Conservation (phyloP, 805 yeast species). For the Phaffomyces antillensis region DNA sequence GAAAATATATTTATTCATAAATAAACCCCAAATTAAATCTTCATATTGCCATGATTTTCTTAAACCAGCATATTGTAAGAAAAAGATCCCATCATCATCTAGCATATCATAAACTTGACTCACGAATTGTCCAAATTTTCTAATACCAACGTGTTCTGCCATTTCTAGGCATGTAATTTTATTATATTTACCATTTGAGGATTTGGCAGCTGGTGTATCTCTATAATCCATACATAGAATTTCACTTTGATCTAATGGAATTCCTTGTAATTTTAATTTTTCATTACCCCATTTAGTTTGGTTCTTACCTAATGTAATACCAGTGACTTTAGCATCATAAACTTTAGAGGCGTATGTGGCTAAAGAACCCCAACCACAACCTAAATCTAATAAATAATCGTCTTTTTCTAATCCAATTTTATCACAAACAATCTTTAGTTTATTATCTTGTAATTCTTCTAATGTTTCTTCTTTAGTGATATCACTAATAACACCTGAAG, state of each 20-base stretch:
- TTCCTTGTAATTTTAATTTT: conserved; percentile 61
- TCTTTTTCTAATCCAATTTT: conserved; percentile 69
- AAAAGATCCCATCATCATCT: conserved; percentile 87
- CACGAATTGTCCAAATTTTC: conserved; percentile 70
- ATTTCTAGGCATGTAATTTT: conserved; percentile 88
- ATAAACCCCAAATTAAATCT: conserved; percentile 89
- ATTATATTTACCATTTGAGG: conserved; percentile 46
- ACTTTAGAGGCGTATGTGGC: conserved; percentile 77
- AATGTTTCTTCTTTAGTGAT: conserved; percentile 64
- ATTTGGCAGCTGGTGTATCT: conserved; percentile 73
- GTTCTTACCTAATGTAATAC: conserved; percentile 83
- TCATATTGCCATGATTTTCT: conserved; percentile 93
- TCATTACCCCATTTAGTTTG: conserved; percentile 87
- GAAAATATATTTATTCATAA: conserved; percentile 93
- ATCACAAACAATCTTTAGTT: conserved; percentile 80
- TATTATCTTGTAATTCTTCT: conserved; percentile 82
- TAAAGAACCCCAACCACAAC: conserved; percentile 96
- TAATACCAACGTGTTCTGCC: conserved; percentile 95
- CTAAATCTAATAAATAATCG: conserved; percentile 74
- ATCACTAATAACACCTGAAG: conserved; percentile 78
- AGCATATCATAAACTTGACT: conserved; percentile 78
- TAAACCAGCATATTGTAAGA: conserved; percentile 82
- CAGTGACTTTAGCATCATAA: conserved; percentile 82
- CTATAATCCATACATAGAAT: conserved; percentile 84
- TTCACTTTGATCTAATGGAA: conserved; percentile 59